A percentile compares a stretch with the other conserved stretches of the same genome.
These are phyloP conservation scores for Fusarium nematophilum DNA, from an alignment of 2,329 filamentous ascomycete genomes.

Conservation along the genomic window DNA sequence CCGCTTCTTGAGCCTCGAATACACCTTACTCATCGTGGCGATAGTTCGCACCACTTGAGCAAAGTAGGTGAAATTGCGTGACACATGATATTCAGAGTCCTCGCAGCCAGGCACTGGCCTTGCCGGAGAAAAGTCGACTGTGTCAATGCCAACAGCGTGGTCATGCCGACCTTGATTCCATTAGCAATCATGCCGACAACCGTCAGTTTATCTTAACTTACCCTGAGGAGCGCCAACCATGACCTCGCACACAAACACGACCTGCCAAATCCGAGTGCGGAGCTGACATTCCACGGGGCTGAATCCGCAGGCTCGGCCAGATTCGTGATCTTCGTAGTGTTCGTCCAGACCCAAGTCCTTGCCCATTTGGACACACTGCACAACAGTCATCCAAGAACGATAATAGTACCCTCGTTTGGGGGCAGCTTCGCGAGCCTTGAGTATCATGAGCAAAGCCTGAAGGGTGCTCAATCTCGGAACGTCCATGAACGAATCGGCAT, in stretches of 20 bases:
- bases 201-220: background rate
- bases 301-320: slow-evolving; percentile 76
- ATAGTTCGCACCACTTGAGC: slow-evolving; percentile 82
- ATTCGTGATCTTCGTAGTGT: slow-evolving; percentile 82
- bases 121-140: slow-evolving; percentile 79
- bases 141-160: slow-evolving; percentile 78
- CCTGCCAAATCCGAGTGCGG: slow-evolving; percentile 91
- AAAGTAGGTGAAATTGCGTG: slow-evolving; percentile 86
- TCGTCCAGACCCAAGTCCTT: slow-evolving; percentile 92
- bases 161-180: slow-evolving; percentile 75
- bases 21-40: slow-evolving; percentile 79
- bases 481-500: slow-evolving; percentile 94
- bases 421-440: slow-evolving; percentile 92
- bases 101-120: slow-evolving; percentile 74
- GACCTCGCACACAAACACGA: slow-evolving; percentile 84
- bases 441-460: slow-evolving; percentile 85
- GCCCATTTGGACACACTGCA: slow-evolving; percentile 91
- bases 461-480: slow-evolving; percentile 90
- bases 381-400: slow-evolving; percentile 95
- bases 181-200: background rate
- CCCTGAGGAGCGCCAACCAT: slow-evolving; percentile 97
- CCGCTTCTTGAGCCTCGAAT: slow-evolving; percentile 78
- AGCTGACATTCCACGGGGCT: slow-evolving; percentile 80
- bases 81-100: slow-evolving; percentile 79
- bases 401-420: slow-evolving; percentile 97